A percentile compares a stretch with the other conserved stretches of the same genome.
These are phyloP conservation scores for Aspergillus viridinutans DNA, from an alignment of 2,329 filamentous ascomycete genomes.

Conservation along the genomic window DNA sequence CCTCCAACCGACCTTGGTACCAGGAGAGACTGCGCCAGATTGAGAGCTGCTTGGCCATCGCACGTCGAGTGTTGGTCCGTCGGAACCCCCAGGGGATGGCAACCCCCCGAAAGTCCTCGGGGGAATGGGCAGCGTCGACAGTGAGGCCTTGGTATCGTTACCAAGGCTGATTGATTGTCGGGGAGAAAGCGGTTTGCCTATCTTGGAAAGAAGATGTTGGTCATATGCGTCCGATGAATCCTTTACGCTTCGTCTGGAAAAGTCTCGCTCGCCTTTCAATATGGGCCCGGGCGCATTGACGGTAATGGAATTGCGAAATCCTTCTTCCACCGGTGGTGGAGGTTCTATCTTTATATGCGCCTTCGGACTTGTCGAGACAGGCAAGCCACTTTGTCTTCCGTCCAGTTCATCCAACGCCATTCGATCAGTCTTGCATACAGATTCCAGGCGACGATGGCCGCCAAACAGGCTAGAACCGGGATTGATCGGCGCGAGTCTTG, in stretches of 20 bases:
- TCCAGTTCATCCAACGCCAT: constrained; percentile 37
- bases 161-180: constrained; percentile 36
- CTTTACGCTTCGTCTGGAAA: constrained; percentile 55
- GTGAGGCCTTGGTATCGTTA: constrained; percentile 26
- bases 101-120: constrained; percentile 29
- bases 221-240: constrained; percentile 60
- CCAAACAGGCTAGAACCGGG: constrained; percentile 50
- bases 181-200: constrained; percentile 56
- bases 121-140: constrained; percentile 32
- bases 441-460: constrained; percentile 37
- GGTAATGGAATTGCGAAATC: constrained; percentile 31
- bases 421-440: constrained; percentile 29
- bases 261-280: constrained; percentile 56
- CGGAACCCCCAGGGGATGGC: constrained; percentile 29
- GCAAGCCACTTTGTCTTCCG: constrained; percentile 26
- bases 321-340: constrained; percentile 27
- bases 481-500: constrained; percentile 44
- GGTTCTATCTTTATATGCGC: constrained; percentile 35
- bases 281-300: constrained; percentile 27
- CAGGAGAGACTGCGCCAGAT: constrained; percentile 40
- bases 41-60: constrained; percentile 39
- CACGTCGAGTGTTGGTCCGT: constrained; percentile 30
- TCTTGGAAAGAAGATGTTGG: constrained; percentile 58
- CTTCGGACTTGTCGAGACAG: constrained; percentile 29
- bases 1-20: constrained; percentile 37